Evolutionary conservation across 2,329 filamentous ascomycete genomes (phyloP), one percentile per base, ranked within the genome.

Genomic region (Trichoderma atroviride): DNA sequence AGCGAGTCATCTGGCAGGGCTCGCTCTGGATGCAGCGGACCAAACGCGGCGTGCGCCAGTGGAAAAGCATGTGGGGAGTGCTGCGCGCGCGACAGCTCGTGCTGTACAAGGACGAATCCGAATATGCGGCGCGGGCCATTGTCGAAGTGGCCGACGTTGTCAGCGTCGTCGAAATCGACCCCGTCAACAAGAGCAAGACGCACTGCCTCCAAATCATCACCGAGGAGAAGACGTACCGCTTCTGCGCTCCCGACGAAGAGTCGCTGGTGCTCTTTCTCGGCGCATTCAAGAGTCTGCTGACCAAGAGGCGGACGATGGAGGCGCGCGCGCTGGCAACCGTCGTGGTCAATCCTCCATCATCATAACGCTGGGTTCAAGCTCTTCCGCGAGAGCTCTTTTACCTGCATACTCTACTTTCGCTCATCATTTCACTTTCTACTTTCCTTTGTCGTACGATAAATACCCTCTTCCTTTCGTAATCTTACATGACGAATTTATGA

Each of bases 21-120:
- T 94, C 93, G 85, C 87, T 98, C 37, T 92, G 92, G 79, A 89
- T 93, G 71, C 87, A 97, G 69, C 93, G 92, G 75, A 92, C 90
- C 71, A 94, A 93, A 75, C 86, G 91, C 27, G 93, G 94, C 10
- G 85, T 99, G 67, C 89, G 92, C 58, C 92, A 97, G 76, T 99
- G 96, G 96, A 97, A 97, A 83, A 91, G 93, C 74, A 86, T 94
- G 70, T 98, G 96, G 96, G 92, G 91, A 14, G 96, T 98, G 0
- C 86, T 99, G 63, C 92, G 96, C 37, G 91, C 93, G 1, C 90
- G 91, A 63, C 94, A 92, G 72, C 83, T 99, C 37, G 92, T 93
- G 19, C 87, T 98, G 31, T 99, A 99, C 85, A 97, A 97, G 80
- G 91, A 96, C 76, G 92, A 96, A 72, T 85, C 89, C 72, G 96